Percentiles rank a stretch among this genome's conserved stretches.
These are phyloP conservation scores for Magnaporthiopsis incrustans DNA, from an alignment of 2,329 filamentous ascomycete species.

Conservation along the genomic window DNA sequence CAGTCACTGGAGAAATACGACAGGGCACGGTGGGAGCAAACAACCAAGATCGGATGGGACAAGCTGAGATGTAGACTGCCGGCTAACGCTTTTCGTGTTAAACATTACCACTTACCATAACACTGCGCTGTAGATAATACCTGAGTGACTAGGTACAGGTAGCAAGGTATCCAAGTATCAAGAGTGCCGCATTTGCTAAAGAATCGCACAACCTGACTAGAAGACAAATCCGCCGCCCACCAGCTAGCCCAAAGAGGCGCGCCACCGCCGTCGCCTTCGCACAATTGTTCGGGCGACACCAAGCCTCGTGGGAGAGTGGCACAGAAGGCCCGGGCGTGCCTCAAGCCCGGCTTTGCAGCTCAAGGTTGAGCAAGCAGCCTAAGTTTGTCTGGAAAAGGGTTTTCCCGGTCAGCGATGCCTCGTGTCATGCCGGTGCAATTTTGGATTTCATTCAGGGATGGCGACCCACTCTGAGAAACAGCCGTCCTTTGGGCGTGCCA, in stretches of 20 bases:
- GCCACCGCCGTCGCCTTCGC: neutral
- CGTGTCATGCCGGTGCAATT: neutral
- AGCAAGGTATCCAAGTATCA: neutral
- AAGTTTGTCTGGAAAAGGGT: neutral
- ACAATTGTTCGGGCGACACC: neutral
- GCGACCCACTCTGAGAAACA: neutral
- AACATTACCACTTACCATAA: neutral
- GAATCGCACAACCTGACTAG: neutral
- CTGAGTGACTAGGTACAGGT: neutral
- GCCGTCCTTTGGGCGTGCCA: constrained; percentile 3
- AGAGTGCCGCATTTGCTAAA: neutral
- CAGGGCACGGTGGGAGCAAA: neutral
- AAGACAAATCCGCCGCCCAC: too few relatives aligned
- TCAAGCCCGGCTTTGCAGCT: neutral
- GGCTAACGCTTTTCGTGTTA: too few relatives aligned
- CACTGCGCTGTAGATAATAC: neutral
- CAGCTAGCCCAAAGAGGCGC: too few relatives aligned
- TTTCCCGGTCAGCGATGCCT: neutral
- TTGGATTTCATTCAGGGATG: neutral
- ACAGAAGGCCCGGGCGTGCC: neutral
- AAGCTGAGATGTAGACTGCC: too few relatives aligned
- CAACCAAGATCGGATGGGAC: neutral
- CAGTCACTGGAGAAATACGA: neutral
- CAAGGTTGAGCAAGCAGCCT: neutral
- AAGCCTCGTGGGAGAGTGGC: neutral